These are phyloP conservation scores for Metarhizium robertsii DNA, from an alignment of 2,329 filamentous ascomycete species.

Conservation along the genomic window DNA sequence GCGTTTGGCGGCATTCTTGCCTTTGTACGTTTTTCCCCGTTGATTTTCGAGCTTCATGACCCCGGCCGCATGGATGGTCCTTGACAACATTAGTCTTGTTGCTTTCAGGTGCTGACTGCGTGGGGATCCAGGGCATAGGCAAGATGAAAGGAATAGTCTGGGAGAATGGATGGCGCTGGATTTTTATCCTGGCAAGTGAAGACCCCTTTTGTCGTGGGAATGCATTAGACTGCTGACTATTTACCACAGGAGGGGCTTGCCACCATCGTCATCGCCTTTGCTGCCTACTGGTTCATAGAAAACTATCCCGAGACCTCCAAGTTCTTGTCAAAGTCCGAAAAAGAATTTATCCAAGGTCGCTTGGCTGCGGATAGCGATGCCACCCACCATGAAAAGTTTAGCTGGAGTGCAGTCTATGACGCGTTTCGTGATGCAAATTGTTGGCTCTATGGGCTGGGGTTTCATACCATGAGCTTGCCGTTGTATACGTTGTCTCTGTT, in stretches of 20 bases:
- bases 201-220: neutral
- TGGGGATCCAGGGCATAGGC: conserved; percentile 36
- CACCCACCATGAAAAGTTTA: conserved; percentile 55
- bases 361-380: conserved; percentile 49
- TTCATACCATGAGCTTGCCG: conserved; percentile 62
- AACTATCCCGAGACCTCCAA: conserved; percentile 53
- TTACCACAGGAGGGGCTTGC: neutral
- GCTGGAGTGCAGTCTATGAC: conserved; percentile 53
- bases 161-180: conserved; percentile 50
- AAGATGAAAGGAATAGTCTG: conserved; percentile 36
- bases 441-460: conserved; percentile 63
- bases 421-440: conserved; percentile 61
- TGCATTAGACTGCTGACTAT: neutral
- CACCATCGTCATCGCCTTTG: conserved; percentile 11
- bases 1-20: conserved; percentile 49
- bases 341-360: conserved; percentile 49
- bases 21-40: conserved; percentile 25
- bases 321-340: conserved; percentile 46
- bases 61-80: neutral
- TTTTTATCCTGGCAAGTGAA: conserved; percentile 52
- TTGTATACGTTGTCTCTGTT: conserved; percentile 48
- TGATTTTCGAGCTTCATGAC: neutral
- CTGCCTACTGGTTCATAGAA: conserved; percentile 51
- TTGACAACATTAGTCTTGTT: neutral
- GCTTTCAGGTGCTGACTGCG: neutral